Evolutionary conservation across 2,329 filamentous ascomycete species (phyloP), one percentile per base, ranked within the genome.

Genomic region (Pseudopithomyces chartarum): DNA sequence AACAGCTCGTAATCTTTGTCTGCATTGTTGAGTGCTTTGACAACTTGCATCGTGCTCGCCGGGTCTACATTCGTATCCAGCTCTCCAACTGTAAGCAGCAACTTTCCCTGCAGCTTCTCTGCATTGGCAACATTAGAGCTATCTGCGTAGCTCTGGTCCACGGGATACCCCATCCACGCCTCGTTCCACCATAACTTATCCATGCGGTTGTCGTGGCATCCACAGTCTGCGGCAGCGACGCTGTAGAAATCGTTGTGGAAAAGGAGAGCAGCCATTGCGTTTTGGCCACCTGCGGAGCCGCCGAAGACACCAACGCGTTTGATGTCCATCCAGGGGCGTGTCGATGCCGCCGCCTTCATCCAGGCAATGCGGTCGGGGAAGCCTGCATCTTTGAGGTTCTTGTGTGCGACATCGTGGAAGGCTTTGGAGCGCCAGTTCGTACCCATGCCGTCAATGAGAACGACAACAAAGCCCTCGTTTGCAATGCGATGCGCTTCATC

Each of bases 1-100:
- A 69, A 26, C 17, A 68, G 52, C 15, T 69, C 65, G 34, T 59
- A 64, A 40, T 69, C 65, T 36, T 66, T 68, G n/a, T 55, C 58
- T 3, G 56, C 57, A 20, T 47, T 48, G n/a, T 53, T 64, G 23
- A 69, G 43, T 15, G 64, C 64, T 36, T 68, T 65, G 2, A 66
- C 64, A 34, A 66, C 66, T 50, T 69, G 66, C 65, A 68, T 67
- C 47, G 66, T 69, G 40, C 54, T 60, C 46, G 66, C 62, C 17
- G 67, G 67, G 59, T 70, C 67, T 6, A 70, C 67, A 48, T 68
- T 79, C 36, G 55, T 63, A 46, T 66, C 71, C 59, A 68, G 63
- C 55, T 78, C 77, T 62, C 71, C 75, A 29, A 69, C 66, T 23
- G 54, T 65, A 17, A 64, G 63, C 51, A 64, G 53, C 38, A 67